Evolutionary conservation across 768 basidiomycete genomes (phyloP), one percentile per base, ranked within the genome.

Genomic region (Kwoniella mangroviensis): DNA sequence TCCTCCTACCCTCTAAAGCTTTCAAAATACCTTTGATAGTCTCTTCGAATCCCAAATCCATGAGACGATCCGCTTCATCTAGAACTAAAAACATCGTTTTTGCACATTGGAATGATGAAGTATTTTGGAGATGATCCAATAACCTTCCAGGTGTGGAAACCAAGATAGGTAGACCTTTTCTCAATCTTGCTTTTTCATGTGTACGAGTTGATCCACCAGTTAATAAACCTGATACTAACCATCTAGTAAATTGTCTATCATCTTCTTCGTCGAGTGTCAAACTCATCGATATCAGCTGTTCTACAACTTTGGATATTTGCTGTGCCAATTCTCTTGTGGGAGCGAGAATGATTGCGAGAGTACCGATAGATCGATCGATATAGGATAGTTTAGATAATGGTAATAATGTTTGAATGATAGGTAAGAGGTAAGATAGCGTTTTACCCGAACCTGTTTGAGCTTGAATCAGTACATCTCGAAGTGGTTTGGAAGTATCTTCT

Each of bases 11-110:
- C 68, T 98, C 94, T 22, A 99, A 83, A 11, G 91, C 90, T 77
- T 90, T 88, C 43, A 98, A 85, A 72, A 98, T 97, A 1, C 93
- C 94, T 66, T 88, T 88, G 76, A 99, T 91, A 0, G 94, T 93
- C 79, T 98, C 94, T 82, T 97, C 95, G 72, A 99, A 99, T 0
- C 97, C 97, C 53, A 98, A 88, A 73, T 98, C 95, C 95, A 98
- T 98, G 61, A 99, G 85, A 52, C 94, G 87, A 84, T 99, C 97
- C 6, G 96, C 95, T 85, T 99, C 97, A 80, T 99, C 97, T 26
- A 98, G 88, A 10, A 99, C 90, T 40, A 99, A 86, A 94, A 96
- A 99, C 57, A 92, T 89, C 81, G 92, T 93, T 84, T 95, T 96
- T 63, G 91, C 94, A 65, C 95, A 88, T 69, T 94, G 90, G 84